These are phyloP conservation scores for Fraxinus velutina DNA, from an alignment of 305 asterid species.

Conservation along the genomic window DNA sequence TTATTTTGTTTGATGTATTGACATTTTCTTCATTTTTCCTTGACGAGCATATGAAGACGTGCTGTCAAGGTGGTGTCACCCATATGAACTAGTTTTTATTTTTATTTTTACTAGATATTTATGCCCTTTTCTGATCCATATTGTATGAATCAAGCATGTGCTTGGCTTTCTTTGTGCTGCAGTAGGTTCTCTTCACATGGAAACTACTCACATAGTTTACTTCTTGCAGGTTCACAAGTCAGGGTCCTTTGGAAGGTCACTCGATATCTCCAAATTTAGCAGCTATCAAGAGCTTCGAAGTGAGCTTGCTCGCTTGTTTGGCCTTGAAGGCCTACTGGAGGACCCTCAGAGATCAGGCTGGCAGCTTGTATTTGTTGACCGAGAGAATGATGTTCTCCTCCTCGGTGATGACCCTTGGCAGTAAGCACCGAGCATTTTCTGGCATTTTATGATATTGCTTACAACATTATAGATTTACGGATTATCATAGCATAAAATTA, in stretches of 20 bases:
- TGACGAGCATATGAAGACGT: not conserved
- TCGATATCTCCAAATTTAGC: conserved; percentile 89
- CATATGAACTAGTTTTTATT: not conserved
- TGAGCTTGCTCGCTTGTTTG: conserved; percentile 90
- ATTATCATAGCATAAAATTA: not conserved
- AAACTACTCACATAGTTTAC: not conserved
- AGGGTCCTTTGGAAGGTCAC: conserved; percentile 86
- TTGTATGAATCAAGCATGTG: not conserved
- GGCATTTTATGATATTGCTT: conserved; percentile 10
- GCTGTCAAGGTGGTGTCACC: not conserved
- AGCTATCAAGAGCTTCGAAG: conserved; percentile 86
- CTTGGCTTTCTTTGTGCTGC: not conserved
- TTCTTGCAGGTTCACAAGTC: conserved; percentile 77
- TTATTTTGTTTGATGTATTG: not conserved
- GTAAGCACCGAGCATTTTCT: conserved; percentile 43
- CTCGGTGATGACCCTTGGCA: conserved; percentile 99
- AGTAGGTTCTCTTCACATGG: not conserved
- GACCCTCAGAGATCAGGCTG: conserved; percentile 99
- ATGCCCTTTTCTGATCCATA: not conserved
- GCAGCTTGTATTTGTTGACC: conserved; percentile 99
- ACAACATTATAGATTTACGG: not conserved
- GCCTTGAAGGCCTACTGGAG: conserved; percentile 89
- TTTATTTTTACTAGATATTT: not conserved
- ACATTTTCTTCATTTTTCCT: not conserved
- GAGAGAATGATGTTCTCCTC: conserved; percentile 93